phyloP scores from a whole-genome alignment of 768 basidiomycete species.

The Suillus paluster region DNA sequence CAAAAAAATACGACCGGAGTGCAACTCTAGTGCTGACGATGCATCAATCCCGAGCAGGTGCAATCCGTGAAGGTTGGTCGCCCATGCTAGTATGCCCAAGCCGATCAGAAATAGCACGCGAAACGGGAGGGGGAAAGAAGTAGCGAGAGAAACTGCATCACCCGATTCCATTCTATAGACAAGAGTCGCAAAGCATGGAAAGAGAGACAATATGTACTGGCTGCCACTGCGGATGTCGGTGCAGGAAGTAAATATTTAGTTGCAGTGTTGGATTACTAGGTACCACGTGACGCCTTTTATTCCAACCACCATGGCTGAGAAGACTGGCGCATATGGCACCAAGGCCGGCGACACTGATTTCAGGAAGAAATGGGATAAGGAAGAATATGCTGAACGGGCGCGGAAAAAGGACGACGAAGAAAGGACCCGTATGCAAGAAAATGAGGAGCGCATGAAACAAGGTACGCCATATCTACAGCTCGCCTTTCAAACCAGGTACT shows the following conservation, averaged over 20 bases:
- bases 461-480: constrained; percentile 46
- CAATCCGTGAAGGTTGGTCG: constrained; percentile 89
- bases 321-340: constrained; percentile 39
- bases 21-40: constrained; percentile 68
- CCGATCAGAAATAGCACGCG: constrained; percentile 83
- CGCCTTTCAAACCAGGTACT: not conserved
- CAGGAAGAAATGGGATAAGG: constrained; percentile 93
- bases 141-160: constrained; percentile 52
- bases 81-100: constrained; percentile 88
- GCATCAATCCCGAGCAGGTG: constrained; percentile 76
- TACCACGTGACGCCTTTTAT: constrained; percentile 9
- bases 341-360: constrained; percentile 70
- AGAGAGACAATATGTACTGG: constrained; percentile 4
- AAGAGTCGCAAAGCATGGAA: constrained; percentile 3
- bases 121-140: constrained; percentile 86
- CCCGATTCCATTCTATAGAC: constrained; percentile 34
- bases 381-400: constrained; percentile 85
- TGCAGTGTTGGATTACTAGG: not conserved
- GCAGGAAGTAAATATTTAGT: not conserved
- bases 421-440: constrained; percentile 82
- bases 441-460: constrained; percentile 83
- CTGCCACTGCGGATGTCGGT: constrained; percentile 7
- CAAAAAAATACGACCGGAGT: constrained; percentile 16
- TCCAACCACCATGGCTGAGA: constrained; percentile 30
- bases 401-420: constrained; percentile 82